A percentile compares a stretch with the other conserved stretches of the same genome.
These are phyloP conservation scores for Neonectria magnoliae DNA, from an alignment of 2,329 filamentous ascomycete genomes.

Conservation along the genomic window DNA sequence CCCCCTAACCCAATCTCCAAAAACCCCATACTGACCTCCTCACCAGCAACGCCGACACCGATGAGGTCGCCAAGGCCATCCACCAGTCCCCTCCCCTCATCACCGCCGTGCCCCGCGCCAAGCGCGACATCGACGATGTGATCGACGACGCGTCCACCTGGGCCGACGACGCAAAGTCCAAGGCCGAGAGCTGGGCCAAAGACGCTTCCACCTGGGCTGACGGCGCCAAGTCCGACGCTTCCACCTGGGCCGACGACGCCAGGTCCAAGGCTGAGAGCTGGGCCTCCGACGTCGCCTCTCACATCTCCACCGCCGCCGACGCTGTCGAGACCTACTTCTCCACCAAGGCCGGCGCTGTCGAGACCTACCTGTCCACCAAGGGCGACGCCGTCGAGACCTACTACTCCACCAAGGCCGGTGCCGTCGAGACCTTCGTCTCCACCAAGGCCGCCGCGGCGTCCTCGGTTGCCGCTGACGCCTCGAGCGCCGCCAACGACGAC, in stretches of 20 bases:
- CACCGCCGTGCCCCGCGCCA: constrained; percentile 27
- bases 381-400: constrained; percentile 18
- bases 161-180: constrained; percentile 1
- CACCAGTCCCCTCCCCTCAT: constrained; percentile 18
- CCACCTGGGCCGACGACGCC: constrained; percentile 21
- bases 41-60: constrained; percentile 2
- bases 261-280: constrained; percentile 16
- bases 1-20: not conserved
- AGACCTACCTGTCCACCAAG: constrained; percentile 3
- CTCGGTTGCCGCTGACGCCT: constrained; percentile 24
- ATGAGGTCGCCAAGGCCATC: not conserved
- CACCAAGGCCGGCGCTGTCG: constrained; percentile 19
- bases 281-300: constrained; percentile 1
- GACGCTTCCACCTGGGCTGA: constrained; percentile 13
- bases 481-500: constrained; percentile 17
- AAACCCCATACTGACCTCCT: constrained; percentile 5
- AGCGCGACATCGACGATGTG: constrained; percentile 34
- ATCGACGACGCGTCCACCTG: constrained; percentile 19
- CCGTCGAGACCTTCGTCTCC: not conserved
- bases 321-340: constrained; percentile 23
- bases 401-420: constrained; percentile 21
- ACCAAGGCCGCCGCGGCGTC: constrained; percentile 17
- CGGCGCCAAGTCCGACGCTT: constrained; percentile 13
- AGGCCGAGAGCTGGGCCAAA: constrained; percentile 8
- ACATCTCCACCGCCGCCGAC: constrained; percentile 23